Evolutionary conservation across 352 stramenopile genomes (phyloP).

Genomic region (Pythium aquatile): DNA sequence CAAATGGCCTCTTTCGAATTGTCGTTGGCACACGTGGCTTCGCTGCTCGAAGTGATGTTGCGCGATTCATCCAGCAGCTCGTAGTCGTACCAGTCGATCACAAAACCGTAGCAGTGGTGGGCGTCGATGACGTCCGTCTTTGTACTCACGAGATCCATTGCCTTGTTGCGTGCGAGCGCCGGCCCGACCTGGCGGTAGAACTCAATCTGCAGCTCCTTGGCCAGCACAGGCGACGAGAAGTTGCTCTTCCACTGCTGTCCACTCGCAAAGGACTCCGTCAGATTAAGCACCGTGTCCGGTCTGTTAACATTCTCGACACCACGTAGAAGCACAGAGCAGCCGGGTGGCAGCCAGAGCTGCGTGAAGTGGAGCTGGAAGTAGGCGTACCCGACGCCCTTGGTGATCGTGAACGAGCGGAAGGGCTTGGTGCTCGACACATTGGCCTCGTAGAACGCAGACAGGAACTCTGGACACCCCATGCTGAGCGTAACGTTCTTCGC

Average conservation of each 20-base stretch:
- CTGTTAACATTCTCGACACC: constrained; percentile 44
- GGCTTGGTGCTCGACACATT: constrained; percentile 30
- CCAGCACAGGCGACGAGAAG: constrained; percentile 32
- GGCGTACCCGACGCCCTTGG: constrained; percentile 49
- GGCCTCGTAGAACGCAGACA: constrained; percentile 40
- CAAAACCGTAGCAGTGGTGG: constrained; percentile 55
- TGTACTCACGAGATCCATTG: neutral
- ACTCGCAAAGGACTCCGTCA: constrained; percentile 37
- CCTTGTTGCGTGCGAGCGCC: neutral
- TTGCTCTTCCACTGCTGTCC: constrained; percentile 30
- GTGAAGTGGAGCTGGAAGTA: constrained; percentile 53
- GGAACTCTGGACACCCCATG: constrained; percentile 56
- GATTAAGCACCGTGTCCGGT: constrained; percentile 38
- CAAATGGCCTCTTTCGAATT: constrained; percentile 63
- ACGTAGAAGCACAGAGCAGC: constrained; percentile 40
- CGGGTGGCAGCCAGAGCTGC: constrained; percentile 45
- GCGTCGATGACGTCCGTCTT: neutral
- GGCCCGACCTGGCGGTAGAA: constrained; percentile 38
- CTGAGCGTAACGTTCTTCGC: constrained; percentile 10
- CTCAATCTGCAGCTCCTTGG: constrained; percentile 57
- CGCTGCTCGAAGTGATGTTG: constrained; percentile 41
- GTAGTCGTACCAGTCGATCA: constrained; percentile 50
- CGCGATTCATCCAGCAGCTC: constrained; percentile 36
- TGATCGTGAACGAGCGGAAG: constrained; percentile 51
- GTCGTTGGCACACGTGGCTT: constrained; percentile 56